A percentile compares a stretch with the other conserved stretches of the same genome.
These are phyloP conservation scores for Pleodorina starrii DNA, from an alignment of 139 green algal species.

Conservation along the genomic window DNA sequence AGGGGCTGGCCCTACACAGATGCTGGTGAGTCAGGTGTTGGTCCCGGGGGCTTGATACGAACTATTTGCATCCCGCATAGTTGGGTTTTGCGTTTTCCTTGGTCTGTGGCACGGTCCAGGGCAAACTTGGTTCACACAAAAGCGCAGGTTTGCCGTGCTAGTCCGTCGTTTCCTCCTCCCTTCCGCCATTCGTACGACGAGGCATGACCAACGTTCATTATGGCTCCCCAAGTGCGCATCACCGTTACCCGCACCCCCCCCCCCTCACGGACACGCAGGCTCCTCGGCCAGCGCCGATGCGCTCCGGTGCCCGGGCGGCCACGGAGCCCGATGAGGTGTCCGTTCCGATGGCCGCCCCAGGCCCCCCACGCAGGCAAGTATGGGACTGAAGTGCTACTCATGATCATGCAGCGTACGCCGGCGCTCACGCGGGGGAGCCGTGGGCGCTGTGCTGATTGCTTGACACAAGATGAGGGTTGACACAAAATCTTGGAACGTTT, in stretches of 20 bases:
- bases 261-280: neutral
- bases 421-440: no score
- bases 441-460: no score
- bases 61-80: neutral
- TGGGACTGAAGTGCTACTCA: no score
- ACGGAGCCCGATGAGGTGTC: slow-evolving; percentile 17
- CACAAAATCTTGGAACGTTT: no score
- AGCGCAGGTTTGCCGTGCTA: no score
- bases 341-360: neutral
- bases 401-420: no score
- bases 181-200: no score
- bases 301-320: neutral
- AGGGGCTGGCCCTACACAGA: neutral
- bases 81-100: no score
- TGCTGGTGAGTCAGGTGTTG: neutral
- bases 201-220: neutral
- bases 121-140: no score
- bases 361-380: neutral
- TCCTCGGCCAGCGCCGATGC: neutral
- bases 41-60: neutral
- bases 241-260: neutral
- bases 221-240: neutral
- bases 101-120: no score
- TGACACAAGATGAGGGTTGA: no score
- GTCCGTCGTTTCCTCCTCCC: no score